Conservation (phyloP, 2,329 filamentous ascomycete genomes). For the Colletotrichum godetiae region DNA sequence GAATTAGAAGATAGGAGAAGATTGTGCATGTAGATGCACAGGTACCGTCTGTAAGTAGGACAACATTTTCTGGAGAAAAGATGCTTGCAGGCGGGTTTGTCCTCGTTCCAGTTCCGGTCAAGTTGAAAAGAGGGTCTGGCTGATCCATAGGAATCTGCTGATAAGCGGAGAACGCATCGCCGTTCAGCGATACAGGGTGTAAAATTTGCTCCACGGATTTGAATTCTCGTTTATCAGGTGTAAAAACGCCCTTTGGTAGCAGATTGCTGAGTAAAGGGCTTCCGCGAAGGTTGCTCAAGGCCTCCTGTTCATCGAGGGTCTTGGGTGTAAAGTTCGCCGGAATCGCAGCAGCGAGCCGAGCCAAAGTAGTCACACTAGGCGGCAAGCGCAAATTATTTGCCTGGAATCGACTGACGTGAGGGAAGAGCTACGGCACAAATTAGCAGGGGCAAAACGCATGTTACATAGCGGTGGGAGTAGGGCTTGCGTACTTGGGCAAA, state of each 20-base stretch:
- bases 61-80: constrained; percentile 63
- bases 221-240: constrained; percentile 49
- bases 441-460: background rate
- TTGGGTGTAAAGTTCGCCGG: constrained; percentile 45
- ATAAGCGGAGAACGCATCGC: constrained; percentile 61
- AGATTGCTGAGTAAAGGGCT: constrained; percentile 57
- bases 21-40: constrained; percentile 67
- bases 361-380: constrained; percentile 58
- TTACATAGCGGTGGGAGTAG: too few relatives aligned
- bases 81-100: constrained; percentile 54
- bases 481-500: constrained; percentile 60
- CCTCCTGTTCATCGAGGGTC: constrained; percentile 49
- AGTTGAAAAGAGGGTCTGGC: constrained; percentile 48
- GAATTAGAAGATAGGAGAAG: constrained; percentile 64
- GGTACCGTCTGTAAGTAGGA: constrained; percentile 64
- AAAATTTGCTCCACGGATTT: constrained; percentile 45
- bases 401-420: constrained; percentile 59
- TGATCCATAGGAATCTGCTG: constrained; percentile 53
- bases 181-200: constrained; percentile 48
- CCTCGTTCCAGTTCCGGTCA: constrained; percentile 54
- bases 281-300: constrained; percentile 58
- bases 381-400: constrained; percentile 62
- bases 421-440: constrained; percentile 55
- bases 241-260: constrained; percentile 59
- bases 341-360: constrained; percentile 46